Base-by-base conservation (phyloP, 306 rosid genomes). In the Clitoria ternatea region DNA sequence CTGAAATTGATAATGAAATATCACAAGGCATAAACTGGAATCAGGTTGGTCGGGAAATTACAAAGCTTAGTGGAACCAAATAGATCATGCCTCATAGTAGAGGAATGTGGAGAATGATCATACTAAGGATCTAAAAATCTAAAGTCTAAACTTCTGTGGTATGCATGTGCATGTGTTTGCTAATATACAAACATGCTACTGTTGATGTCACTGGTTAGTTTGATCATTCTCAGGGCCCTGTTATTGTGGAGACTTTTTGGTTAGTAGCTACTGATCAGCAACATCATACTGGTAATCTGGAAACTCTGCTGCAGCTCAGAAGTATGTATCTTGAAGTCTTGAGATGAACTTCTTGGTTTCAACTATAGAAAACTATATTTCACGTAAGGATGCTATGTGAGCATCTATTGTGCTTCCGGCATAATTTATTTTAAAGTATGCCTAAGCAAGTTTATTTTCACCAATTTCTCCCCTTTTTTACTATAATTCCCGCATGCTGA, bases 181-280 rank as follows among this genome's bases (percentile, higher is more conserved):
- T 29, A 5, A 29, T 5, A 29, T 29, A 5, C 32, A n/a, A 82
- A 33, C 69, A 82, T 24, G 85, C 88, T 0, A 73, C 80, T 35
- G 69, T 85, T 82, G 89, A 84, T 23, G 89, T 87, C n/a, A 82
- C 83, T 0, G 92, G 88, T 4, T 81, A 66, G 69, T 85, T 66
- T 43, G 40, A 78, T 15, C 83, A 85, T 49, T 83, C 96, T 18
- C 75, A 49, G 56, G 86, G 86, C 0, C 61, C 55, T 71, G 85
- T 82, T 35, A 61, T 60, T n/a, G 79, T 18, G 82, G 83, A 85
- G 85, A 79, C 86, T 1, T 66, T 49, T 20, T 74, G 75, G 75
- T 72, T 6, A 70, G 66, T 2, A 40, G 76, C 61, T 4, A 72
- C 71, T 1, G 62, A 40, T 26, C 82, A 82, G 72, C 82, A 81